These are phyloP conservation scores for Metahyphopichia silvanorum DNA, from an alignment of 805 yeast species.

Conservation along the genomic window DNA sequence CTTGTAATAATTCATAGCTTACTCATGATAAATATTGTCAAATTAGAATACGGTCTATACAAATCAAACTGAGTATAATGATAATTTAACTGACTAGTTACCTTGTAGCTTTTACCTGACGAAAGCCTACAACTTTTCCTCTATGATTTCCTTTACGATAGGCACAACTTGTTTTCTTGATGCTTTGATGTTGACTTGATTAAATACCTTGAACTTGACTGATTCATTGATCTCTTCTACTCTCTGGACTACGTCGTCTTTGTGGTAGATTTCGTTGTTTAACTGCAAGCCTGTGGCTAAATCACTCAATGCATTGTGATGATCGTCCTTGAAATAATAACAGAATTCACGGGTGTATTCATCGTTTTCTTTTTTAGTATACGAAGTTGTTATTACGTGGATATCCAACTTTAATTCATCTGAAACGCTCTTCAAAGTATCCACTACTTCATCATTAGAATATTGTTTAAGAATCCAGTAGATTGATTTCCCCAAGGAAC, in stretches of 20 bases:
- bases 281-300: constrained; percentile 21
- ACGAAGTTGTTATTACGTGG: constrained; percentile 37
- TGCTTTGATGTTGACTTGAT: constrained; percentile 52
- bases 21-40: background rate
- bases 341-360: constrained; percentile 34
- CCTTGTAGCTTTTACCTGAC: constrained; percentile 3
- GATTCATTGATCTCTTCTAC: constrained; percentile 6
- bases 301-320: constrained; percentile 17
- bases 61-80: background rate
- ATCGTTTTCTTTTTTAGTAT: constrained; percentile 27
- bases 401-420: constrained; percentile 21
- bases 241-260: constrained; percentile 9
- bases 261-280: constrained; percentile 19
- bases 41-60: no score
- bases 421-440: constrained; percentile 17
- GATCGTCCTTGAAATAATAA: constrained; percentile 15
- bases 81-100: no score
- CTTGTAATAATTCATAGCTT: constrained; percentile 2
- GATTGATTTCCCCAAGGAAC: constrained; percentile 67
- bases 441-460: constrained; percentile 17
- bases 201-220: constrained; percentile 27
- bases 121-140: constrained; percentile 7
- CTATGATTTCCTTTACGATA: constrained; percentile 31
- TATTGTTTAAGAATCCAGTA: constrained; percentile 44
- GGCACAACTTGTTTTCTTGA: constrained; percentile 91